A percentile compares a stretch with the other conserved stretches of the same genome.
Conservation (phyloP, 2,329 filamentous ascomycete genomes). For the Epichloe gansuensis region DNA sequence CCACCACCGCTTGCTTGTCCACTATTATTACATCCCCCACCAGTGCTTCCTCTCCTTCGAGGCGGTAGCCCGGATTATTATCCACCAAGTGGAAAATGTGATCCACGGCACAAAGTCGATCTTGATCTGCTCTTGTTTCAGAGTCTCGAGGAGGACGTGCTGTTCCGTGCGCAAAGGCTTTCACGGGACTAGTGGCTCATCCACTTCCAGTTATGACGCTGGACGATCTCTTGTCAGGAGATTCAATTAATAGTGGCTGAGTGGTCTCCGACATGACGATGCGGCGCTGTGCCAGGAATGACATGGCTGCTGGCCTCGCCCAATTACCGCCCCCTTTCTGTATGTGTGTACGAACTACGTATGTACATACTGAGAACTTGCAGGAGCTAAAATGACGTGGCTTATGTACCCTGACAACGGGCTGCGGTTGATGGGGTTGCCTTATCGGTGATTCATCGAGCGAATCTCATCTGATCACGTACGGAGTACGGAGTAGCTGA, state of each 20-base stretch:
- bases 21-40: too few relatives aligned
- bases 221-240: neutral
- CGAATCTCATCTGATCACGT: too few relatives aligned
- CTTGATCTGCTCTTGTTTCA: conserved; percentile 15
- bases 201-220: neutral
- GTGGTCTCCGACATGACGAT: neutral
- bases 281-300: neutral
- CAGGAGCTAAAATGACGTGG: too few relatives aligned
- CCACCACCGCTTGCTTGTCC: too few relatives aligned
- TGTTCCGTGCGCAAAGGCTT: neutral
- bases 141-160: conserved; percentile 4
- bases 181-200: neutral
- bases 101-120: conserved; percentile 7
- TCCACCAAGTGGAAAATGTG: neutral
- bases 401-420: too few relatives aligned
- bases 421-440: too few relatives aligned
- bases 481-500: too few relatives aligned
- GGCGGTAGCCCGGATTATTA: neutral
- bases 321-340: neutral
- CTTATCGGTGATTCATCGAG: too few relatives aligned
- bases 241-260: neutral
- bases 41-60: neutral
- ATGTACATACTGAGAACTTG: too few relatives aligned
- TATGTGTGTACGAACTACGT: too few relatives aligned
- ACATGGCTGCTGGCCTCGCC: neutral